Evolutionary conservation across 768 basidiomycete genomes (phyloP).

Genomic region (Boletus speciosus): DNA sequence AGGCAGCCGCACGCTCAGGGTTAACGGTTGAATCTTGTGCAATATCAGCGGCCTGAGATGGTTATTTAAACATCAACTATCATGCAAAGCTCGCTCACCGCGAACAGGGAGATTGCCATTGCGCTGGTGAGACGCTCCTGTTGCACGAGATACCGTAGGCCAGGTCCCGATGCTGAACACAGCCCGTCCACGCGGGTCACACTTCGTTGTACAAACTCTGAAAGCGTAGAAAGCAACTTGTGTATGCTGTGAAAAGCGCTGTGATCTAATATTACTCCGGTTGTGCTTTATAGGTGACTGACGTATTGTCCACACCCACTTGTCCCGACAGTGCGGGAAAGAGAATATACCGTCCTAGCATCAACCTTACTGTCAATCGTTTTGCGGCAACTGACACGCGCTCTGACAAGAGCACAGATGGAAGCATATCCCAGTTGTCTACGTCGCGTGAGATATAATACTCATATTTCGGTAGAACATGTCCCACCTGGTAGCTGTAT

Average conservation of each 20-base stretch:
- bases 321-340: slow-evolving; percentile 33
- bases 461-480: background rate
- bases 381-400: slow-evolving; percentile 56
- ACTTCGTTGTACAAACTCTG: slow-evolving; percentile 20
- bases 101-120: slow-evolving; percentile 36
- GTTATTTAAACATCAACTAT: background rate
- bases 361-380: slow-evolving; percentile 53
- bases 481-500: slow-evolving; percentile 63
- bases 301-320: slow-evolving; percentile 16
- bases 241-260: slow-evolving; percentile 9
- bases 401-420: slow-evolving; percentile 44
- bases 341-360: slow-evolving; percentile 56
- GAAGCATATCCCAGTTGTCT: slow-evolving; percentile 56
- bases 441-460: slow-evolving; percentile 10
- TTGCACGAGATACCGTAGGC: slow-evolving; percentile 11
- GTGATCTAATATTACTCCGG: background rate
- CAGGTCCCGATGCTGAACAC: slow-evolving; percentile 2
- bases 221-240: slow-evolving; percentile 11
- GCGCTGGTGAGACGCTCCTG: slow-evolving; percentile 33
- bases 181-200: slow-evolving; percentile 15
- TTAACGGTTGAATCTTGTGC: background rate
- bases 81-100: slow-evolving; percentile 24
- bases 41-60: slow-evolving; percentile 23
- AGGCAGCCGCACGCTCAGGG: slow-evolving; percentile 11
- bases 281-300: slow-evolving; percentile 7